phyloP scores from a whole-genome alignment of 148 eudicot species.

The Rheum nobile region DNA sequence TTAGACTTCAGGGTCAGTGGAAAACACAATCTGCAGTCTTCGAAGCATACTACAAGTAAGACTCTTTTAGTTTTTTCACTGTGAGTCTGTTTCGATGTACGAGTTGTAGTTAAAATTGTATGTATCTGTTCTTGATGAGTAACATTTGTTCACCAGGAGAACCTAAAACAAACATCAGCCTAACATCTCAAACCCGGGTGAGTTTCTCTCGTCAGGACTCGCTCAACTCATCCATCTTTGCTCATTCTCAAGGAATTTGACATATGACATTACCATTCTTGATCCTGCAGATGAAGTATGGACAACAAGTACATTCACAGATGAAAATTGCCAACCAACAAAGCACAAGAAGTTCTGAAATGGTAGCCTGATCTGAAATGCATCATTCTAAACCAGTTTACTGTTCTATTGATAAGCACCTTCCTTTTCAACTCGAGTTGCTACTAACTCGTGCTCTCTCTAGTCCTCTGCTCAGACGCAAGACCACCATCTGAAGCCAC shows the following conservation, averaged over 20 bases:
- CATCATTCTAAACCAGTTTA: not conserved
- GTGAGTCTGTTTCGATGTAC: no score
- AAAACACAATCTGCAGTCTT: not conserved
- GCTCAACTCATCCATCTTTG: not conserved
- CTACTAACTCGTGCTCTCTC: not conserved
- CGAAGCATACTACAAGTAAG: constrained; percentile 2
- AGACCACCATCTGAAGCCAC: not conserved
- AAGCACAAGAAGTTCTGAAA: not conserved
- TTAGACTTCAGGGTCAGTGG: not conserved
- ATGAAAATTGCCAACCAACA: not conserved
- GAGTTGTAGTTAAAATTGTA: no score
- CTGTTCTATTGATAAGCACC: not conserved
- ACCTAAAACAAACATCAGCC: not conserved
- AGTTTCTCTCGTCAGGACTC: not conserved
- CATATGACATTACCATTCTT: not conserved
- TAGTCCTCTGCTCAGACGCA: not conserved
- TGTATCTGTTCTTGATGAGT: no score
- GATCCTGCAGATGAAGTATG: not conserved
- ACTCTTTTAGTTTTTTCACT: no score
- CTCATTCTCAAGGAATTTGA: not conserved
- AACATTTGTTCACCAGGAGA: not conserved
- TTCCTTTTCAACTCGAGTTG: not conserved
- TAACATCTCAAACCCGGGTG: not conserved
- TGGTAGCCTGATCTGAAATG: not conserved
- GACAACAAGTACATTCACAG: not conserved